These are phyloP conservation scores for Tulasnella sp. DNA, from an alignment of 768 basidiomycete genomes.

Conservation along the genomic window DNA sequence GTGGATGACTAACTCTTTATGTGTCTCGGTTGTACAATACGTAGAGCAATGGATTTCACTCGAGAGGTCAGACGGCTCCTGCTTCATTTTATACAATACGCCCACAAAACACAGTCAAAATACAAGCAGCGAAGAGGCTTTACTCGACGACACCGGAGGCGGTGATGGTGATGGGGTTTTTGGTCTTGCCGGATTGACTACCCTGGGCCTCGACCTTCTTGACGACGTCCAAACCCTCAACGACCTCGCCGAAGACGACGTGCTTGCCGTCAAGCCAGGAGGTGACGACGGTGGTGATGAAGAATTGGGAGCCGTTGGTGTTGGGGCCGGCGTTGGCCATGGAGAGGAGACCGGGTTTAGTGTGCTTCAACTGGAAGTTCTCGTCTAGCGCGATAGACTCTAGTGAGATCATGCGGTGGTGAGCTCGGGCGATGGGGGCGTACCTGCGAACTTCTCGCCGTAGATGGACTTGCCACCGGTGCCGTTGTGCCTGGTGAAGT, in stretches of 20 bases:
- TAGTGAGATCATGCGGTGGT: background rate
- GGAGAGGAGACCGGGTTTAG: slow-evolving; percentile 33
- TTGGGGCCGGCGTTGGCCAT: slow-evolving; percentile 42
- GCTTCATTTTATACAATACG: background rate
- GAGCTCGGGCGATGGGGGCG: background rate
- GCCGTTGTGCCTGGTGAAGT: slow-evolving; percentile 28
- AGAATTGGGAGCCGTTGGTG: slow-evolving; percentile 41
- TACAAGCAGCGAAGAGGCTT: background rate
- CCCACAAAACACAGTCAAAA: background rate
- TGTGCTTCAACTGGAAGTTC: slow-evolving; percentile 29
- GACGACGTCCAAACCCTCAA: slow-evolving; percentile 32
- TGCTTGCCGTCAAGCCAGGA: slow-evolving; percentile 34
- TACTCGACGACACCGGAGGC: slow-evolving; percentile 19
- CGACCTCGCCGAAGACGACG: slow-evolving; percentile 36
- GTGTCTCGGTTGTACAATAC: background rate
- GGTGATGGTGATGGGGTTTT: slow-evolving; percentile 21
- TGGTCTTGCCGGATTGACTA: slow-evolving; percentile 24
- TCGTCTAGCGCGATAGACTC: slow-evolving; percentile 24
- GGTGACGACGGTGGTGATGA: slow-evolving; percentile 29
- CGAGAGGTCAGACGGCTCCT: background rate
- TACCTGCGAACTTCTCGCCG: slow-evolving; percentile 27
- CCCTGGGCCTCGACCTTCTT: slow-evolving; percentile 24
- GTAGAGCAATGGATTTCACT: background rate
- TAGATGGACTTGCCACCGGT: slow-evolving; percentile 32
- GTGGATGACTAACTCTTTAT: background rate